These are phyloP conservation scores for Scalesia atractyloides DNA, from an alignment of 129 eudicot genomes.

Conservation along the genomic window DNA sequence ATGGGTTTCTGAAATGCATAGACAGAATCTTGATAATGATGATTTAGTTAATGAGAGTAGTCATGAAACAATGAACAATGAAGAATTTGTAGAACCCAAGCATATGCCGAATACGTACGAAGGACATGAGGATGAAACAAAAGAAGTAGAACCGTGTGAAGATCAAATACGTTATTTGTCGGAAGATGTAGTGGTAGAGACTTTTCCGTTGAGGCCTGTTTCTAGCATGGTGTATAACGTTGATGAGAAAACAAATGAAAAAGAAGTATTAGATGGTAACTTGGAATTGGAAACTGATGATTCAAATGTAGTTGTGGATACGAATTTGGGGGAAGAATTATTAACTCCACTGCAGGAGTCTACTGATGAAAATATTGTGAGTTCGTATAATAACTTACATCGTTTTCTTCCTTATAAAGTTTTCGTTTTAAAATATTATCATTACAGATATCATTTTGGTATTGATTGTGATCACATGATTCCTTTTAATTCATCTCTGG, in stretches of 20 bases:
- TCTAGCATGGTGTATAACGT: constrained; percentile 21
- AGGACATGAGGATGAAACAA: constrained; percentile 30
- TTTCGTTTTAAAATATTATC: not conserved
- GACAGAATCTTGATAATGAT: constrained; percentile 34
- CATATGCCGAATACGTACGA: not conserved
- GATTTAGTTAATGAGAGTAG: constrained; percentile 21
- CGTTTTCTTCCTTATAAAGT: not conserved
- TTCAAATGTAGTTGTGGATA: constrained; percentile 22
- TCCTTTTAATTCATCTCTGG: not conserved
- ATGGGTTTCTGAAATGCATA: constrained; percentile 30
- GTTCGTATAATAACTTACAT: constrained; percentile 18
- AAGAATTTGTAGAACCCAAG: constrained; percentile 19
- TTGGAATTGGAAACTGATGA: constrained; percentile 8
- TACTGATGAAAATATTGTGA: constrained; percentile 39
- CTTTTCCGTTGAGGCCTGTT: constrained; percentile 69
- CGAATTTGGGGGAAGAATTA: constrained; percentile 17
- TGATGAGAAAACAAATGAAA: constrained; percentile 29
- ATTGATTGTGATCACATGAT: not conserved
- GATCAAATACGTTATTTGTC: constrained; percentile 20
- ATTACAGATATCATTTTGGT: not conserved
- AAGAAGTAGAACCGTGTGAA: constrained; percentile 30
- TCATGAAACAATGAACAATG: constrained; percentile 18
- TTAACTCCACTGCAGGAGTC: constrained; percentile 13
- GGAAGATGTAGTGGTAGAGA: constrained; percentile 57
- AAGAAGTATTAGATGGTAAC: constrained; percentile 7